A percentile compares a stretch with the other conserved stretches of the same genome.
phyloP scores from a whole-genome alignment of 768 basidiomycete genomes.

The Cubamyces sp. region DNA sequence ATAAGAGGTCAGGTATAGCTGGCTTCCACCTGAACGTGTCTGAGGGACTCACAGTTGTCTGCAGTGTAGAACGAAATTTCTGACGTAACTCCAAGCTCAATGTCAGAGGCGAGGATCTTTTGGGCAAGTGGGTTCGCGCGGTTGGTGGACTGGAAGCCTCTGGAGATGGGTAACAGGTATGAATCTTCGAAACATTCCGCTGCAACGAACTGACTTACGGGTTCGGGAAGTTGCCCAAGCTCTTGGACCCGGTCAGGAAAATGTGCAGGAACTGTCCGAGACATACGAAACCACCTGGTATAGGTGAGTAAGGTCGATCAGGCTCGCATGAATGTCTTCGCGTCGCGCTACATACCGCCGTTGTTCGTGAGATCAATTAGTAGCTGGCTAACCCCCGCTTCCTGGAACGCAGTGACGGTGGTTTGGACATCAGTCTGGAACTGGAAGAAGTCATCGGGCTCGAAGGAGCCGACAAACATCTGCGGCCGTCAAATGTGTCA shows the following conservation, averaged over 20 bases:
- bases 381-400: conserved; percentile 51
- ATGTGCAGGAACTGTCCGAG: conserved; percentile 63
- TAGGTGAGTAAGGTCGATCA: not conserved
- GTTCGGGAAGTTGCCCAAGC: conserved; percentile 41
- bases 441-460: conserved; percentile 45
- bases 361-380: conserved; percentile 67
- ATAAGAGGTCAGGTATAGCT: not conserved
- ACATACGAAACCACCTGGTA: conserved; percentile 61
- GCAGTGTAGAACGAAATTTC: conserved; percentile 48
- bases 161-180: conserved; percentile 26
- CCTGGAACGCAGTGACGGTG: conserved; percentile 50
- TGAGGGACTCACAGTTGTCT: conserved; percentile 48
- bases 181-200: not conserved
- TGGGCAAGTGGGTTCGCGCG: conserved; percentile 61
- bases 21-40: not conserved
- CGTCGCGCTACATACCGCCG: conserved; percentile 45
- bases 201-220: conserved; percentile 43
- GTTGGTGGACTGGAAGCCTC: conserved; percentile 58
- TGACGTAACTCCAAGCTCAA: conserved; percentile 45
- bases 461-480: conserved; percentile 68
- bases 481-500: conserved; percentile 27
- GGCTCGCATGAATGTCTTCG: too few relatives aligned
- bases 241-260: conserved; percentile 53
- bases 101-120: conserved; percentile 58
- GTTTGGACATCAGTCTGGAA: conserved; percentile 57